Percentiles rank a stretch among this genome's conserved stretches.
Evolutionary conservation across 306 rosid species (phyloP).

Genomic region (Biancaea sappan): DNA sequence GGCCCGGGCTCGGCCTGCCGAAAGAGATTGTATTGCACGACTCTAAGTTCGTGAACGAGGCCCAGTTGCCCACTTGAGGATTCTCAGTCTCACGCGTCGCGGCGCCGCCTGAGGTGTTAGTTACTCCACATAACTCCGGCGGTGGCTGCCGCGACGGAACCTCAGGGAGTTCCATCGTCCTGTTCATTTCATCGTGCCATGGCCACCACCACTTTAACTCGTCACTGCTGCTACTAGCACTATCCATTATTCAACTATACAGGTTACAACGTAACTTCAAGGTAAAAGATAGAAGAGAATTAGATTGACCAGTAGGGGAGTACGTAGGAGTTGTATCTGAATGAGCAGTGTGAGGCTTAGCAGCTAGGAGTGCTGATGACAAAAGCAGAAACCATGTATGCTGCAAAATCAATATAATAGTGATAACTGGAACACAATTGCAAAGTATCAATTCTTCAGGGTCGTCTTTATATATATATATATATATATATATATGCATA

Average conservation of each 20-base stretch:
- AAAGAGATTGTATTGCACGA: conserved; percentile 40
- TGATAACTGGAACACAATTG: conserved; percentile 47
- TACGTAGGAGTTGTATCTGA: conserved; percentile 43
- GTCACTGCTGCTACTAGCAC: background rate
- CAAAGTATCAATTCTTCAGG: background rate
- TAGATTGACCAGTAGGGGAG: conserved; percentile 2
- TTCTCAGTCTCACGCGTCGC: conserved; percentile 33
- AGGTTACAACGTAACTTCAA: too few relatives aligned
- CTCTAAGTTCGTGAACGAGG: conserved; percentile 37
- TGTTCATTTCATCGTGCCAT: conserved; percentile 60
- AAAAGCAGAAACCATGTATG: conserved; percentile 1
- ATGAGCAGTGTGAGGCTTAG: conserved; percentile 28
- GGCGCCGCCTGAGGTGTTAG: too few relatives aligned
- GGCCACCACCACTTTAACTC: conserved; percentile 45
- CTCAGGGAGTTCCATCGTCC: conserved; percentile 62
- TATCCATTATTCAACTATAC: conserved; percentile 40
- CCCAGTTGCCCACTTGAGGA: conserved; percentile 22
- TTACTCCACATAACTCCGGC: conserved; percentile 19
- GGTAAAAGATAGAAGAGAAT: too few relatives aligned
- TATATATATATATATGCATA: too few relatives aligned
- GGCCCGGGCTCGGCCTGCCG: too few relatives aligned
- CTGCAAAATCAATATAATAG: conserved; percentile 44
- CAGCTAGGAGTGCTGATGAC: conserved; percentile 20
- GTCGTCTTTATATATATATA: conserved; percentile 12
- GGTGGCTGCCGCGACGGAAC: too few relatives aligned